These are phyloP conservation scores for Annulohypoxylon bovei DNA, from an alignment of 495 filamentous ascomycete genomes.

Conservation along the genomic window DNA sequence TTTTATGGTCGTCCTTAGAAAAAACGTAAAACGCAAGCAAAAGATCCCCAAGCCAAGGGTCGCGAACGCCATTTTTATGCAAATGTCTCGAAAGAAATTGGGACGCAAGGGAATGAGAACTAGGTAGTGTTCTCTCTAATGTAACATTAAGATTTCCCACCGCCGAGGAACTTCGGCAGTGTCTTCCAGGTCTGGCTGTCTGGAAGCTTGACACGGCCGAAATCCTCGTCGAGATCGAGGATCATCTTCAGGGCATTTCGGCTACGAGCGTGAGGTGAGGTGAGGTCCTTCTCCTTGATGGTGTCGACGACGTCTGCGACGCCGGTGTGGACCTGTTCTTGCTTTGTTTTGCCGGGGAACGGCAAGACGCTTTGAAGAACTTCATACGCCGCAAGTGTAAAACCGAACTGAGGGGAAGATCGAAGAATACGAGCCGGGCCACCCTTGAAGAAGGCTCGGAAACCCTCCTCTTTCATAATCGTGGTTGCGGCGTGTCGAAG, in stretches of 20 bases:
- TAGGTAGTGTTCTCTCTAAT: slow-evolving; percentile 28
- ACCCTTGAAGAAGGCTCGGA: slow-evolving; percentile 97
- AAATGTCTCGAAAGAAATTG: slow-evolving; percentile 25
- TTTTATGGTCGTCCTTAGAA: slow-evolving; percentile 6
- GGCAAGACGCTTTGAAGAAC: slow-evolving; percentile 85
- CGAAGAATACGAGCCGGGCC: slow-evolving; percentile 93
- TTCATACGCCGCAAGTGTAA: slow-evolving; percentile 95
- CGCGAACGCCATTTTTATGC: slow-evolving; percentile 45
- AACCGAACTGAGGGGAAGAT: slow-evolving; percentile 96
- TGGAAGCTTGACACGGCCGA: slow-evolving; percentile 74
- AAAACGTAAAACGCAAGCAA: slow-evolving; percentile 32
- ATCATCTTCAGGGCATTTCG: slow-evolving; percentile 97
- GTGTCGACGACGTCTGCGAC: slow-evolving; percentile 50
- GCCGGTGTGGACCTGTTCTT: slow-evolving; percentile 52
- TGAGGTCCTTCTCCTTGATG: slow-evolving; percentile 65
- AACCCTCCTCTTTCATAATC: slow-evolving; percentile 89
- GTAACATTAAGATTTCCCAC: slow-evolving; percentile 30
- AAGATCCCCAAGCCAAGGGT: slow-evolving; percentile 35
- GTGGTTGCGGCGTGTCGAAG: slow-evolving; percentile 87
- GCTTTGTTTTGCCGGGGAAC: slow-evolving; percentile 70
- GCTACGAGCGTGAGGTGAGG: slow-evolving; percentile 82
- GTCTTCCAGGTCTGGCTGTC: slow-evolving; percentile 61
- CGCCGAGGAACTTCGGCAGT: slow-evolving; percentile 54
- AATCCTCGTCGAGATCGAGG: slow-evolving; percentile 90
- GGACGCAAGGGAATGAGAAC: slow-evolving; percentile 26